Evolutionary conservation across 495 filamentous ascomycete species (phyloP), one percentile per base, ranked within the genome.

Genomic region (Tetracladium setigerum): DNA sequence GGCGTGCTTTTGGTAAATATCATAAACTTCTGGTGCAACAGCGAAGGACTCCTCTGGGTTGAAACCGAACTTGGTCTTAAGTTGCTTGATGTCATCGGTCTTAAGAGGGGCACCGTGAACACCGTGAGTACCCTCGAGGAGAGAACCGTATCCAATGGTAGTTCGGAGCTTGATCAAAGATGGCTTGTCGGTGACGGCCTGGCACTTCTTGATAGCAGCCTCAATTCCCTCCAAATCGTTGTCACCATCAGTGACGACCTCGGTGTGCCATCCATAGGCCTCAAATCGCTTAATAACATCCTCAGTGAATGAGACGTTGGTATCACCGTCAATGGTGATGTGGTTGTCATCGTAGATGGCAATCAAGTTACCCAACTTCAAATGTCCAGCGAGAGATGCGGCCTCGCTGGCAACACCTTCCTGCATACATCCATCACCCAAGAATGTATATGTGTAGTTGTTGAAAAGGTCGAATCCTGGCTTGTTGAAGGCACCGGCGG

Each of bases 401-500:
- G 92, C 94, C 72, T 99, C 92, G 63, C 77, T 76, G 52, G 94
- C 85, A 77, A 99, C 80, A 74, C 92, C 92, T 74, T 99, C 92
- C 90, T 94, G 94, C 67, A 91, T 81, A 69, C 92, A 99, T 42
- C 92, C 92, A 79, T 99, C 92, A 67, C 92, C 92, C 66, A 99
- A 87, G 80, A 96, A 95, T 67, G 58, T 67, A 70, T 86, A 99
- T 60, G 92, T 99, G 81, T 97, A 81, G 81, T 97, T 97, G 77
- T 88, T 84, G 73, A 94, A 70, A 30, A 99, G 68, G 41, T 89
- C 81, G 67, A 79, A 97, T 52, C 87, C 89, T 60, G 91, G 87
- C 78, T 95, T 97, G 82, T 99, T 99, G 81, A 92, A 99, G 61
- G 72, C 73, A 60, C 81, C 94, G 49, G 79, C 88, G 43, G 85